phyloP scores from a whole-genome alignment of 2,329 filamentous ascomycete species.

The Cladosporium sp. region DNA sequence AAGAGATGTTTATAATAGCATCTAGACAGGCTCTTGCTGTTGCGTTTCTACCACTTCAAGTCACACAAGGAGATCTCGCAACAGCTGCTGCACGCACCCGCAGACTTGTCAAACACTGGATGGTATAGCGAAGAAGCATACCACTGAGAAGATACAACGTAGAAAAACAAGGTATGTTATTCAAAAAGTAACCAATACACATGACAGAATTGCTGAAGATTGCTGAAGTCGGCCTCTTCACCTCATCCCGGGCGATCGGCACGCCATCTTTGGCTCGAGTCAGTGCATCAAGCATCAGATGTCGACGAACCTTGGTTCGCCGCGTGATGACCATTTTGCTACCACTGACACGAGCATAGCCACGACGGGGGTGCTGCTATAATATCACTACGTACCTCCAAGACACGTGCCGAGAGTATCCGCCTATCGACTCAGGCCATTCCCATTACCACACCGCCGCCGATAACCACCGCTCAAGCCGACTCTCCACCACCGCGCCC shows the following conservation, averaged over 20 bases:
- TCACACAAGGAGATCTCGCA: not conserved
- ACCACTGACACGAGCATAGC: slow-evolving; percentile 1
- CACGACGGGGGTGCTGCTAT: not conserved
- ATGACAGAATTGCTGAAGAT: not conserved
- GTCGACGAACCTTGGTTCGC: slow-evolving; percentile 14
- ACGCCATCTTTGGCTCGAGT: slow-evolving; percentile 1
- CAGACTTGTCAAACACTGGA: not conserved
- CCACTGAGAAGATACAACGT: not conserved
- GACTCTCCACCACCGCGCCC: not conserved
- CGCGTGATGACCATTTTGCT: slow-evolving; percentile 4
- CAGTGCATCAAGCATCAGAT: not conserved
- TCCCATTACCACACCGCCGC: slow-evolving; percentile 1
- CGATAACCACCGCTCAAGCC: slow-evolving; percentile 9
- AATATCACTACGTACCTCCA: not conserved
- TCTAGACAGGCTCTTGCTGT: not conserved
- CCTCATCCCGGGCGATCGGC: slow-evolving; percentile 15
- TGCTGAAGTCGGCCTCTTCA: slow-evolving; percentile 6
- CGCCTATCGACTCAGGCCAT: not conserved
- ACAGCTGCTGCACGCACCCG: not conserved
- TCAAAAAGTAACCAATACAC: not conserved
- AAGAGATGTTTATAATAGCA: not conserved
- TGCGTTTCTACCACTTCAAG: not conserved
- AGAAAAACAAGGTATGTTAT: not conserved
- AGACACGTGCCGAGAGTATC: not conserved
- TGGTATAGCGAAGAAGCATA: not conserved